phyloP scores from a whole-genome alignment of 2,329 filamentous ascomycete species.

The Phialophora chinensis region DNA sequence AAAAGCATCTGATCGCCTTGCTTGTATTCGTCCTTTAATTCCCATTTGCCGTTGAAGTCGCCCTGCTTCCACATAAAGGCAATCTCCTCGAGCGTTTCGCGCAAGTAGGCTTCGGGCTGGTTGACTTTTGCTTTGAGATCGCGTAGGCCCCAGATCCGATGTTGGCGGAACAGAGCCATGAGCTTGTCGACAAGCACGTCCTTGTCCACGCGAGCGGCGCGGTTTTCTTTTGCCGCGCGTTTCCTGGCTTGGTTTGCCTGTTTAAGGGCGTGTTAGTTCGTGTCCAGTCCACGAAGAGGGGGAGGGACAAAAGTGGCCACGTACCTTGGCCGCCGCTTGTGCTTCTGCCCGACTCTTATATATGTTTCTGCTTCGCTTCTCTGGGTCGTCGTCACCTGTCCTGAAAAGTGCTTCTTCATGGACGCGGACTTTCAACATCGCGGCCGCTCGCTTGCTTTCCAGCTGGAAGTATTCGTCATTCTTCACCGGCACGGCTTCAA shows the following conservation, averaged over 20 bases:
- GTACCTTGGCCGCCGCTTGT: constrained; percentile 32
- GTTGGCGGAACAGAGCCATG: constrained; percentile 81
- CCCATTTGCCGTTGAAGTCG: constrained; percentile 42
- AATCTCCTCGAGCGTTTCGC: constrained; percentile 71
- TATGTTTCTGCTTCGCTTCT: constrained; percentile 27
- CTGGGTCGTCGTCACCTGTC: constrained; percentile 30
- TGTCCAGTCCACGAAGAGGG: neutral
- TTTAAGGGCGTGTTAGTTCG: constrained; percentile 7
- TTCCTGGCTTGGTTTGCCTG: constrained; percentile 43
- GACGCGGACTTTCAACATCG: constrained; percentile 63
- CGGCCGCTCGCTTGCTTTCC: constrained; percentile 63
- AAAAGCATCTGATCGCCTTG: constrained; percentile 43
- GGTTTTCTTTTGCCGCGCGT: constrained; percentile 69
- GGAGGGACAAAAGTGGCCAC: constrained; percentile 16
- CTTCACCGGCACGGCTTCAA: constrained; percentile 74
- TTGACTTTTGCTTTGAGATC: constrained; percentile 75
- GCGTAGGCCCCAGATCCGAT: constrained; percentile 94
- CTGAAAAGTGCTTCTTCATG: constrained; percentile 30
- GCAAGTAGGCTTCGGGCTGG: constrained; percentile 93
- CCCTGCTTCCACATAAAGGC: constrained; percentile 39
- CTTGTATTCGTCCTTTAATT: constrained; percentile 46
- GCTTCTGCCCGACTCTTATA: constrained; percentile 31
- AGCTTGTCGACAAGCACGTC: constrained; percentile 86
- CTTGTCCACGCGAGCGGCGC: constrained; percentile 87
- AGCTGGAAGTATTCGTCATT: constrained; percentile 72